A percentile compares a stretch with the other conserved stretches of the same genome.
Conservation (phyloP, 1,284 basidiomycete genomes). For the Puccinia polysora region DNA sequence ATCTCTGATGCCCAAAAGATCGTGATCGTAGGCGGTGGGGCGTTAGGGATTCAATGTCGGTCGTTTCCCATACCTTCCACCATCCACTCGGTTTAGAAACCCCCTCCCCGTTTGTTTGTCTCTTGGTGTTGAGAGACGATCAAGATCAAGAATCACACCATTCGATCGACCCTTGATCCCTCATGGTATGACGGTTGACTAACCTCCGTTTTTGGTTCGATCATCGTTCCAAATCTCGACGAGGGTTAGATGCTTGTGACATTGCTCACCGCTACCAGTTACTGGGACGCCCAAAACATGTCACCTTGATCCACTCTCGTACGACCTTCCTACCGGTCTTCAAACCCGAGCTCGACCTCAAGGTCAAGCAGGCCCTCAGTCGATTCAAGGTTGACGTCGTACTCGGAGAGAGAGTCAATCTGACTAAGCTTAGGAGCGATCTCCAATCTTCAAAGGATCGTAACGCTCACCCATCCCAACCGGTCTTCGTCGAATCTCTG, state of each 20-base stretch:
- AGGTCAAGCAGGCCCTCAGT: constrained; percentile 9
- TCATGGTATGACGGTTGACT: too few relatives aligned
- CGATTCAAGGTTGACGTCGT: constrained; percentile 8
- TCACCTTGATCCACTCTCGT: constrained; percentile 32
- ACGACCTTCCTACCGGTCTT: constrained; percentile 22
- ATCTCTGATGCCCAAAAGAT: constrained; percentile 12
- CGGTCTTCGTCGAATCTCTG: constrained; percentile 7
- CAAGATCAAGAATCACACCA: too few relatives aligned
- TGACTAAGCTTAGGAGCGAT: constrained; percentile 17
- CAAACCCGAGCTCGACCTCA: constrained; percentile 18
- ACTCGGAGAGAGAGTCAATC: constrained; percentile 24
- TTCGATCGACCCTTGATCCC: too few relatives aligned
- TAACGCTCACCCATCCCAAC: too few relatives aligned
- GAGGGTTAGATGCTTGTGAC: constrained; percentile 21
- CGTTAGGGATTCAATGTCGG: constrained; percentile 38
- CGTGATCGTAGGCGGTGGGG: constrained; percentile 38
- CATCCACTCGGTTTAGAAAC: too few relatives aligned
- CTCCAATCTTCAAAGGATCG: not conserved
- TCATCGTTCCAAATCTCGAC: not conserved
- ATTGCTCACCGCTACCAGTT: constrained; percentile 30
- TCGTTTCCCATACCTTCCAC: too few relatives aligned
- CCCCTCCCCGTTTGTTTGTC: too few relatives aligned
- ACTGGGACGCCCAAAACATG: constrained; percentile 5
- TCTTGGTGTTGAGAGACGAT: too few relatives aligned
- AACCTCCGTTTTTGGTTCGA: not conserved